These are phyloP conservation scores for Boletales sp. DNA, from an alignment of 768 basidiomycete genomes.

Conservation along the genomic window DNA sequence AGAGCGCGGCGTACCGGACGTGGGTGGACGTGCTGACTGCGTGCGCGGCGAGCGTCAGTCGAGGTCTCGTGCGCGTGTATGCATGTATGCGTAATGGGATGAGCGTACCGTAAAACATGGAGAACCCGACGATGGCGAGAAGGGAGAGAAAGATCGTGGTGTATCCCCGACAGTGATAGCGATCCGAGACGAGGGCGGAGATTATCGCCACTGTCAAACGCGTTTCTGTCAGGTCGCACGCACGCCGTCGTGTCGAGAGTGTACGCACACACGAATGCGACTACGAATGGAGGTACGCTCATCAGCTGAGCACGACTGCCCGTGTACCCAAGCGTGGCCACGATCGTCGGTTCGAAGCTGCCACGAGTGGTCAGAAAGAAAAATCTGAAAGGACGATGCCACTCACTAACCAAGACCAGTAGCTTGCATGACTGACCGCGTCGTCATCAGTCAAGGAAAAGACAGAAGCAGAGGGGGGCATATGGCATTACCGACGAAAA, in stretches of 20 bases:
- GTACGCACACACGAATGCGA: slow-evolving; percentile 42
- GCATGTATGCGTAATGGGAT: too few species aligned
- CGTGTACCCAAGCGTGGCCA: slow-evolving; percentile 56
- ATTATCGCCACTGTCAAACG: slow-evolving; percentile 32
- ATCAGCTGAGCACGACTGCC: slow-evolving; percentile 55
- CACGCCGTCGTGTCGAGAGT: background rate
- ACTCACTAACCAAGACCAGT: slow-evolving; percentile 7
- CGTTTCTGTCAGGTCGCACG: background rate
- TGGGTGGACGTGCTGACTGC: slow-evolving; percentile 29
- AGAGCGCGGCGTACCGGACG: slow-evolving; percentile 53
- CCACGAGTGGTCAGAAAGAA: slow-evolving; percentile 29
- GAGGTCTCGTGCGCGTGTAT: too few species aligned
- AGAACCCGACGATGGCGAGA: slow-evolving; percentile 33
- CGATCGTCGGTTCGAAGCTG: slow-evolving; percentile 73
- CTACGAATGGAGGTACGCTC: slow-evolving; percentile 54
- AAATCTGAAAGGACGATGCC: slow-evolving; percentile 17
- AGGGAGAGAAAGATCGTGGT: slow-evolving; percentile 42
- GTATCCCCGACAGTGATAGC: slow-evolving; percentile 47
- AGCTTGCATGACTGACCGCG: slow-evolving; percentile 12
- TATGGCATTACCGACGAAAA: slow-evolving; percentile 46
- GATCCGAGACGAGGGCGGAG: slow-evolving; percentile 50
- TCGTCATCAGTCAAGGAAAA: background rate
- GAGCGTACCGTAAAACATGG: slow-evolving; percentile 1
- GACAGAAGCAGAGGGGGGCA: background rate
- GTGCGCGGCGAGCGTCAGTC: too few species aligned